Percentiles rank a stretch among this genome's conserved stretches.
phyloP scores from a whole-genome alignment of 768 basidiomycete genomes.

The Xanthoconium purpureum region DNA sequence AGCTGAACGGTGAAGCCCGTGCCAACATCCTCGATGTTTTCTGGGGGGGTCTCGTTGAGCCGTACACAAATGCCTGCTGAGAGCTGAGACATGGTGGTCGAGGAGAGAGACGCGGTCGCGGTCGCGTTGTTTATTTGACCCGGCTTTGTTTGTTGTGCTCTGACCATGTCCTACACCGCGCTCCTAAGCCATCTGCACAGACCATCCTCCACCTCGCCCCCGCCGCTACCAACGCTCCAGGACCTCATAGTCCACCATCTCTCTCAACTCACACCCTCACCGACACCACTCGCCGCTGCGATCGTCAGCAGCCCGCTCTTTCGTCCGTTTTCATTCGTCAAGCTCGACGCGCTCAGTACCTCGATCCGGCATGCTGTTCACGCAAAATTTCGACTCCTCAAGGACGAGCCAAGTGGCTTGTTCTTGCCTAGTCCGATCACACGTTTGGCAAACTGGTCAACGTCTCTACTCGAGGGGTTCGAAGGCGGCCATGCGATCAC shows the following conservation, averaged over 20 bases:
- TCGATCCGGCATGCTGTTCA: conserved; percentile 34
- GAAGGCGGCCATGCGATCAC: conserved; percentile 65
- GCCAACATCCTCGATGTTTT: conserved; percentile 29
- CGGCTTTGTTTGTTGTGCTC: conserved; percentile 8
- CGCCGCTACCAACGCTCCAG: conserved; percentile 23
- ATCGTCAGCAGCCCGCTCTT: conserved; percentile 32
- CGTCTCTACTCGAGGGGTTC: conserved; percentile 51
- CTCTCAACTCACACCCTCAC: conserved; percentile 23
- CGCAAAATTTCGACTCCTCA: conserved; percentile 23
- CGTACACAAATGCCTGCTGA: conserved; percentile 54
- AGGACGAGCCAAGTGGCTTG: conserved; percentile 28
- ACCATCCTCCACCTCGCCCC: conserved; percentile 12
- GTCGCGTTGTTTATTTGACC: conserved; percentile 16
- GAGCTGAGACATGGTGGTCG: conserved; percentile 44
- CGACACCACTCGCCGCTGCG: conserved; percentile 33
- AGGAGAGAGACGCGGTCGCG: conserved; percentile 2
- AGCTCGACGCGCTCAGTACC: conserved; percentile 26
- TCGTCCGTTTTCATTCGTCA: conserved; percentile 28
- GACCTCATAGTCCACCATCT: conserved; percentile 30
- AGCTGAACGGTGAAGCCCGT: conserved; percentile 64
- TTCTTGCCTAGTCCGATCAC: conserved; percentile 37
- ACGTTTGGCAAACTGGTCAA: conserved; percentile 49
- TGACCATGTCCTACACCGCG: conserved; percentile 22
- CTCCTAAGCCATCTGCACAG: conserved; percentile 28
- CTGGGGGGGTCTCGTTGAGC: conserved; percentile 40